Percentiles rank a stretch among this genome's conserved stretches.
These are phyloP conservation scores for Thermoascus crustaceus DNA, from an alignment of 2,329 filamentous ascomycete species.

Conservation along the genomic window DNA sequence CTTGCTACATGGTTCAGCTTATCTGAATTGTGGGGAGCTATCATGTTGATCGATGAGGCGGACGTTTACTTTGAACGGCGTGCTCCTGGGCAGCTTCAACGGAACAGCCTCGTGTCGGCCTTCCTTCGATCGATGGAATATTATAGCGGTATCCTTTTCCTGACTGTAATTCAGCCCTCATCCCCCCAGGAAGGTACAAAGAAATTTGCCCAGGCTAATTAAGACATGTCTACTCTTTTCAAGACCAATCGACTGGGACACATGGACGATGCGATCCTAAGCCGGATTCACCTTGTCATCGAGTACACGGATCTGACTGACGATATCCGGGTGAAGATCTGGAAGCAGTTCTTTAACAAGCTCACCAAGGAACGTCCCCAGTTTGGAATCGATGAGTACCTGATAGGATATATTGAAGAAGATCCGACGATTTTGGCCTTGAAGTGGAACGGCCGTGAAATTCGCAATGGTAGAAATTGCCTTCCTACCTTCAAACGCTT, in stretches of 20 bases:
- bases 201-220: too few relatives aligned
- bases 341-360: constrained; percentile 21
- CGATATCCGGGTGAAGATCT: constrained; percentile 19
- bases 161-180: too few relatives aligned
- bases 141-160: constrained; percentile 35
- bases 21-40: constrained; percentile 1
- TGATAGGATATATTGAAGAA: background rate
- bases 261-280: constrained; percentile 33
- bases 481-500: too few relatives aligned
- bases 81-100: background rate
- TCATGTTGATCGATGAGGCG: constrained; percentile 4
- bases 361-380: constrained; percentile 4
- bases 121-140: constrained; percentile 37
- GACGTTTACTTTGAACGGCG: constrained; percentile 2
- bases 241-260: constrained; percentile 30
- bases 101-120: constrained; percentile 15
- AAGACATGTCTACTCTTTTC: too few relatives aligned
- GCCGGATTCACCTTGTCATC: constrained; percentile 28
- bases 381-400: background rate
- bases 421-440: too few relatives aligned
- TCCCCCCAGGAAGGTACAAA: too few relatives aligned
- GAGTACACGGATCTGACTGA: constrained; percentile 20
- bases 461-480: too few relatives aligned
- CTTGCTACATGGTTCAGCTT: constrained; percentile 1
- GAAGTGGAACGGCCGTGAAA: constrained; percentile 22